Evolutionary conservation across 1,139 yeast species (phyloP).

Genomic region (Debaryomyces sp.): DNA sequence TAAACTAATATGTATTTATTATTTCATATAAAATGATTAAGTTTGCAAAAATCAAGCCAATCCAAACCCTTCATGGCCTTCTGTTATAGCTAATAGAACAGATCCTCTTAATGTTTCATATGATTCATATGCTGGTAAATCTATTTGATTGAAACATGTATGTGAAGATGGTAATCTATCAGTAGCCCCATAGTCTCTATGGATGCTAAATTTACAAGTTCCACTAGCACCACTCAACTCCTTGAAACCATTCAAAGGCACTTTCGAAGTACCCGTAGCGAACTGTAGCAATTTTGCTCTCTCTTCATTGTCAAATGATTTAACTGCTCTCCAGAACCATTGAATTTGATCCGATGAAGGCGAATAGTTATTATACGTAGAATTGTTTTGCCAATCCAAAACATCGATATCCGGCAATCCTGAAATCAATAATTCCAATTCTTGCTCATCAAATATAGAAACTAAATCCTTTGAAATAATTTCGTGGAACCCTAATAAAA

Average conservation of each 20-base stretch:
- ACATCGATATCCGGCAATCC: slow-evolving; percentile 97
- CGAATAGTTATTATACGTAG: slow-evolving; percentile 81
- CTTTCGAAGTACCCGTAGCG: slow-evolving; percentile 97
- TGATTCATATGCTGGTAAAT: slow-evolving; percentile 88
- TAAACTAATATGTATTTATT: neutral
- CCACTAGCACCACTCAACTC: slow-evolving; percentile 91
- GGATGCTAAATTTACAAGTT: slow-evolving; percentile 83
- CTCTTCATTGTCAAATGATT: slow-evolving; percentile 92
- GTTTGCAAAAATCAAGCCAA: slow-evolving; percentile 49
- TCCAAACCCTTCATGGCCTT: slow-evolving; percentile 97
- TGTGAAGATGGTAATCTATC: slow-evolving; percentile 94
- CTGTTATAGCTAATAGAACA: slow-evolving; percentile 81
- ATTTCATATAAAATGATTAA: neutral
- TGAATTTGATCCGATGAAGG: slow-evolving; percentile 86
- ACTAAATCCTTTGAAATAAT: slow-evolving; percentile 87
- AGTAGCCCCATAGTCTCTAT: slow-evolving; percentile 82
- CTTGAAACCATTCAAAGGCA: slow-evolving; percentile 91
- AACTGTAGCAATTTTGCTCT: slow-evolving; percentile 92
- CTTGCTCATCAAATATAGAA: slow-evolving; percentile 93
- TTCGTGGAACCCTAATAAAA: slow-evolving; percentile 87
- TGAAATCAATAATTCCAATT: slow-evolving; percentile 85
- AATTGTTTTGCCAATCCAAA: slow-evolving; percentile 90
- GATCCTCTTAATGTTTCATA: slow-evolving; percentile 86
- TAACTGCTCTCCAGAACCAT: slow-evolving; percentile 99
- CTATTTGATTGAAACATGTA: slow-evolving; percentile 95